Base-by-base conservation (phyloP, 768 basidiomycete genomes). In the Panus rudis region DNA sequence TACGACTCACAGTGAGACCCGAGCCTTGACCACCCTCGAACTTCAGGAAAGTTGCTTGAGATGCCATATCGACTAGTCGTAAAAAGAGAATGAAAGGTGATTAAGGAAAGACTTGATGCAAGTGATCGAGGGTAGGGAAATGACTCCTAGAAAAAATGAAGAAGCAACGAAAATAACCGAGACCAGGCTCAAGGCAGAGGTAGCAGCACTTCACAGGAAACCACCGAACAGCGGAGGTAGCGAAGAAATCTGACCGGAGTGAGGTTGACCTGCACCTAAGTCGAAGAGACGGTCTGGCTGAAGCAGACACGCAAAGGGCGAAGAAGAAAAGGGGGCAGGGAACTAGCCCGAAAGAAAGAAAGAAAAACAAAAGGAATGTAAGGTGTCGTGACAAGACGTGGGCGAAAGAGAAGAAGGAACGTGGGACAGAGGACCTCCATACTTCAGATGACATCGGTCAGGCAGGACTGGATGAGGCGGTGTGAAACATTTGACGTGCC, bases 191-290 rank as follows among this genome's bases (percentile, higher is more conserved):
- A n/a, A n/a, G n/a, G n/a, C n/a, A n/a, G n/a, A n/a, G n/a, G n/a
- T n/a, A n/a, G n/a, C n/a, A n/a, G n/a, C n/a, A n/a, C n/a, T n/a
- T n/a, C n/a, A n/a, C n/a, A n/a, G n/a, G n/a, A n/a, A n/a, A n/a
- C n/a, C n/a, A n/a, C n/a, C n/a, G n/a, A n/a, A n/a, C n/a, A n/a
- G n/a, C n/a, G n/a, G n/a, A n/a, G n/a, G n/a, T n/a, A n/a, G n/a
- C n/a, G n/a, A n/a, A n/a, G n/a, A n/a, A n/a, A n/a, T n/a, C n/a
- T n/a, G n/a, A n/a, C n/a, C n/a, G n/a, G n/a, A n/a, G n/a, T n/a
- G n/a, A 50, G 56, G 63, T 56, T 66, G 69, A 60, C 72, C 71
- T 62, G 72, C 71, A 68, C 64, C 61, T 57, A 42, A n/a, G 52
- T 55, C 48, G 53, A 58, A 48, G 51, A 53, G 45, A 52, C 27